Percentiles rank a stretch among this genome's conserved stretches.
Conservation (phyloP, 2,329 filamentous ascomycete genomes). For the Aspergillus aculeatus region DNA sequence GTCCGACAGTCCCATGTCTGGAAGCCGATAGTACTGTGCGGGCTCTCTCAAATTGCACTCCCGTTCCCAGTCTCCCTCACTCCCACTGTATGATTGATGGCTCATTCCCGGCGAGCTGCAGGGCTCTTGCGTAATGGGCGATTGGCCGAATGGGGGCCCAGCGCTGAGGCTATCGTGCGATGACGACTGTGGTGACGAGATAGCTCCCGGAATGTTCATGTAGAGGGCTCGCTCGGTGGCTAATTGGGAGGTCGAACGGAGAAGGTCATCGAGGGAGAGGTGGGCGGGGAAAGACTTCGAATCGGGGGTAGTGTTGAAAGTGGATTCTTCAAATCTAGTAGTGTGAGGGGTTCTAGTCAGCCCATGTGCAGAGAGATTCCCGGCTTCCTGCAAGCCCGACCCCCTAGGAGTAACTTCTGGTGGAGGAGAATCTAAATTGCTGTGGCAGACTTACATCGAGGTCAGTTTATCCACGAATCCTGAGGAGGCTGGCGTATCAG, state of each 20-base stretch:
- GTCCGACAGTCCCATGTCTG: conserved; percentile 4
- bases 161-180: conserved; percentile 10
- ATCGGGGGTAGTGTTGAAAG: conserved; percentile 4
- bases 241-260: conserved; percentile 21
- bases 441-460: neutral
- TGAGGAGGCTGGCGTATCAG: neutral
- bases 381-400: neutral
- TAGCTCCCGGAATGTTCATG: conserved; percentile 19
- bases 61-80: conserved; percentile 25
- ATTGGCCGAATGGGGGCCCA: conserved; percentile 1
- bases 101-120: conserved; percentile 25
- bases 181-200: conserved; percentile 15
- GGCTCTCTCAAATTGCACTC: conserved; percentile 14
- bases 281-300: neutral
- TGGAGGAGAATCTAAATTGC: neutral
- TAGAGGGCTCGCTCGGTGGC: conserved; percentile 24
- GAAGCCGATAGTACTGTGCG: conserved; percentile 13
- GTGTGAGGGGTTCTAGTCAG: neutral
- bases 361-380: neutral
- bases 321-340: conserved; percentile 5
- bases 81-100: conserved; percentile 18
- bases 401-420: neutral
- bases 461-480: conserved; percentile 6
- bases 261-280: conserved; percentile 15
- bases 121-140: conserved; percentile 17